Conservation (phyloP, 169 alveolate genomes). For the Cryptosporidium sp. region DNA sequence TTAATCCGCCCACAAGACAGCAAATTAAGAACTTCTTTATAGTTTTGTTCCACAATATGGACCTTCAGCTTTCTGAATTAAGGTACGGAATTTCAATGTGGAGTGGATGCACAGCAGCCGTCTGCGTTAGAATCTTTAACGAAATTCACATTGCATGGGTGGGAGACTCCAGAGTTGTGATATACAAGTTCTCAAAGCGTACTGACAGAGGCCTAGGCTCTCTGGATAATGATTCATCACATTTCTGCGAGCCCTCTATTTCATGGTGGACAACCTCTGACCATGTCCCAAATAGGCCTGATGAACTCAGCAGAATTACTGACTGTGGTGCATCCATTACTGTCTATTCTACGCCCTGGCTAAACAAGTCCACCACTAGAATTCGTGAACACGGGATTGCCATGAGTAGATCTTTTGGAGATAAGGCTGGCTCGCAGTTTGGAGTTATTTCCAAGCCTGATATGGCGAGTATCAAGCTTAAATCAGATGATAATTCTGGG, state of each 20-base stretch:
- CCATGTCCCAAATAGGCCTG: slow-evolving; percentile 66
- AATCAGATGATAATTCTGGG: background rate
- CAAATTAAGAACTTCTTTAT: slow-evolving; percentile 44
- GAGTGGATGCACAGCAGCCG: slow-evolving; percentile 75
- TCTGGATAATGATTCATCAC: background rate
- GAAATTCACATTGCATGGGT: slow-evolving; percentile 73
- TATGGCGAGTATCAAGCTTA: slow-evolving; percentile 78
- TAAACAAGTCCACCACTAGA: slow-evolving; percentile 55
- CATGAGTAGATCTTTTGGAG: slow-evolving; percentile 91
- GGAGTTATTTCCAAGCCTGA: slow-evolving; percentile 87
- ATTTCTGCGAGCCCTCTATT: slow-evolving; percentile 8
- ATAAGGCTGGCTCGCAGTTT: slow-evolving; percentile 85
- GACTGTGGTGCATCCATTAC: slow-evolving; percentile 67
- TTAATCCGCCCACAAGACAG: slow-evolving; percentile 35
- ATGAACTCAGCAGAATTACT: slow-evolving; percentile 54
- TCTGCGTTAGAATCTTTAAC: slow-evolving; percentile 17
- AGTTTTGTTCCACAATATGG: slow-evolving; percentile 58
- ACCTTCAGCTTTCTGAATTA: slow-evolving; percentile 62
- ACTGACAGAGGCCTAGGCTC: background rate
- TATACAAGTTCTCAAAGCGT: slow-evolving; percentile 26
- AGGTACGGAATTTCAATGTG: slow-evolving; percentile 63
- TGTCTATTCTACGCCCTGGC: slow-evolving; percentile 70
- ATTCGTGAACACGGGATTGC: slow-evolving; percentile 88
- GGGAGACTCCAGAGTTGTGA: slow-evolving; percentile 73
- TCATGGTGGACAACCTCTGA: slow-evolving; percentile 76